These are phyloP conservation scores for Castanopsis chinensis DNA, from an alignment of 306 rosid species.

Conservation along the genomic window DNA sequence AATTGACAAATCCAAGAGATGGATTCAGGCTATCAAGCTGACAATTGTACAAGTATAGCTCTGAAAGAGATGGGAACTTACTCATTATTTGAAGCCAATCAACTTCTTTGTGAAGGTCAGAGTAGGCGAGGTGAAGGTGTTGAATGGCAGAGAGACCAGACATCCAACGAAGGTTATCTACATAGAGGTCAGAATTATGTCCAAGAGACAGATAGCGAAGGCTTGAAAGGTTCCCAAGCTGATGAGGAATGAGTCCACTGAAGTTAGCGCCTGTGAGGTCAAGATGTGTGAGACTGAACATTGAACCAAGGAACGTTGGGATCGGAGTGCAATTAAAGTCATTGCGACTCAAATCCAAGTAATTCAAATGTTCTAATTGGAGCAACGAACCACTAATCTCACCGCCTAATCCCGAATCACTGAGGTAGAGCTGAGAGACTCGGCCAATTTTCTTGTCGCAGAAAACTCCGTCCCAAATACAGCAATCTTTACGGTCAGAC, in stretches of 20 bases:
- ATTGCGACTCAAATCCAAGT: not conserved
- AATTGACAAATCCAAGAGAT: not conserved
- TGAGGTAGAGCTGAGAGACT: no score
- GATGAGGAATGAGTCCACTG: not conserved
- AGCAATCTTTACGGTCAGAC: no score
- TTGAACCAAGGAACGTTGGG: not conserved
- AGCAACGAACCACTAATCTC: no score
- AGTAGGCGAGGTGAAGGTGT: not conserved
- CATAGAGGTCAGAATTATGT: accelerated
- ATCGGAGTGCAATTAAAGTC: not conserved
- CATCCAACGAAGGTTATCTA: constrained; percentile 5
- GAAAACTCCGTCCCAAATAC: no score
- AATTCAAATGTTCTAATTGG: no score
- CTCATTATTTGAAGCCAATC: constrained; percentile 16
- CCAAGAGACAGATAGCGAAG: not conserved
- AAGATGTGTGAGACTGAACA: not conserved
- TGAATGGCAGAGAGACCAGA: not conserved
- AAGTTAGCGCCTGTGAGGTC: not conserved
- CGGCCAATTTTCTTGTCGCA: no score
- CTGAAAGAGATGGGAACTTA: constrained; percentile 4
- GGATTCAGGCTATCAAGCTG: not conserved
- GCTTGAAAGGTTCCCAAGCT: constrained; percentile 25
- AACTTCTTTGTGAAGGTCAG: not conserved
- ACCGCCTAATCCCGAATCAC: accelerated
- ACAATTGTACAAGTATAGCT: accelerated